Conservation (phyloP, 495 filamentous ascomycete genomes). For the Neurospora sp. region DNA sequence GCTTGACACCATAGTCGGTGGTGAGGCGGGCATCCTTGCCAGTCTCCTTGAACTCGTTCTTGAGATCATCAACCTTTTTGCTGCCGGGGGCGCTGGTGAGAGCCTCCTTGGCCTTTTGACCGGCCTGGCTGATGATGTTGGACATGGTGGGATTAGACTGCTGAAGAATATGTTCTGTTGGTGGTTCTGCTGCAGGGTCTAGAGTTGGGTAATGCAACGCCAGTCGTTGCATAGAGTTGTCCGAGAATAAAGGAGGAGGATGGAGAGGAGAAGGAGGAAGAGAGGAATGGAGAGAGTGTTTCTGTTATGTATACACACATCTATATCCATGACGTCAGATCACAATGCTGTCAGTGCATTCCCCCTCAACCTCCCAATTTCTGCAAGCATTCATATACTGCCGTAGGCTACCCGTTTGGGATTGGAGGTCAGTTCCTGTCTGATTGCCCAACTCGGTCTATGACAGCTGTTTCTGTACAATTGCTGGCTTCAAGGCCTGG, state of each 20-base stretch:
- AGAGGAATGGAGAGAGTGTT: neutral
- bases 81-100: slow-evolving; percentile 17
- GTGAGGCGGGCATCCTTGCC: slow-evolving; percentile 40
- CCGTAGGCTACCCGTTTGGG: too few relatives aligned
- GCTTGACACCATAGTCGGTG: slow-evolving; percentile 69
- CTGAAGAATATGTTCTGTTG: neutral
- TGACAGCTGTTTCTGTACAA: neutral
- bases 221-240: neutral
- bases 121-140: slow-evolving; percentile 10
- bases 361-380: neutral
- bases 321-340: neutral
- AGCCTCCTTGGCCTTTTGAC: slow-evolving; percentile 20
- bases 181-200: neutral
- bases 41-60: slow-evolving; percentile 24
- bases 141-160: slow-evolving; percentile 3
- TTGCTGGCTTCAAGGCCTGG: neutral
- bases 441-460: too few relatives aligned
- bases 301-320: neutral
- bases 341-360: neutral
- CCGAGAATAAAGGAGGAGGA: neutral
- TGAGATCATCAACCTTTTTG: slow-evolving; percentile 33
- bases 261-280: neutral
- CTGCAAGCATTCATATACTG: neutral
- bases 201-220: neutral
- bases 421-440: too few relatives aligned